Evolutionary conservation across 2,329 filamentous ascomycete genomes (phyloP), one percentile per base, ranked within the genome.

Genomic region (Lizonia empirigonia): DNA sequence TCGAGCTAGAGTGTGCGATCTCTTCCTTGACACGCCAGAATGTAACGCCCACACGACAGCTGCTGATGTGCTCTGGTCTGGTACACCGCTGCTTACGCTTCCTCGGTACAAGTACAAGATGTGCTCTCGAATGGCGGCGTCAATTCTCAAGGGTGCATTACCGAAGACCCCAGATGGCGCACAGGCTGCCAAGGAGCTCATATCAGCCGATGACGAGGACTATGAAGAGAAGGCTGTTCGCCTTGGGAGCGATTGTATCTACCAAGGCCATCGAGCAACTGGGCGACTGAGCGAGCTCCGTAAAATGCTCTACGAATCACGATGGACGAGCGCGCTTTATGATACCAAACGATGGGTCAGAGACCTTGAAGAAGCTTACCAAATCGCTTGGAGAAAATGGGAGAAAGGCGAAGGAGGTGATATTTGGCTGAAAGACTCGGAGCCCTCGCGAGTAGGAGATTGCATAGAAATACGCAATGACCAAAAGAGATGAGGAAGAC

Each of bases 11-110:
- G 85, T 99, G 22, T 93, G 93, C 69, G 94, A 99, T 74, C 79
- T 99, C 6, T 97, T 99, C 69, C 83, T 99, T 12, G 94, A 99
- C 74, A 99, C 94, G 0, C 92, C 94, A 1, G 94, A 99, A 74
- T 99, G 94, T 76, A 99, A 99, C 68, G 94, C 92, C 1, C 94
- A 99, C 73, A 99, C 94, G 1, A 99, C 94, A 1, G 94, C 94
- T 2, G 95, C 94, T 10, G 94, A 99, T 67, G 88, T 97, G 1
- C 80, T 99, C 6, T 99, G 94, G 94, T 95, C 90, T 44, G 95
- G 92, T 62, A 97, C 94, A 0, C 94, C 94, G 5, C 78, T 99
- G 18, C 80, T 99, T 22, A 99, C 94, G 0, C 80, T 94, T 23
- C 92, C 94, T 9, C 85, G 94, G 27, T 97, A 97, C 72, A 84